Conservation (phyloP, 1,284 basidiomycete genomes). For the Boletus mariae region DNA sequence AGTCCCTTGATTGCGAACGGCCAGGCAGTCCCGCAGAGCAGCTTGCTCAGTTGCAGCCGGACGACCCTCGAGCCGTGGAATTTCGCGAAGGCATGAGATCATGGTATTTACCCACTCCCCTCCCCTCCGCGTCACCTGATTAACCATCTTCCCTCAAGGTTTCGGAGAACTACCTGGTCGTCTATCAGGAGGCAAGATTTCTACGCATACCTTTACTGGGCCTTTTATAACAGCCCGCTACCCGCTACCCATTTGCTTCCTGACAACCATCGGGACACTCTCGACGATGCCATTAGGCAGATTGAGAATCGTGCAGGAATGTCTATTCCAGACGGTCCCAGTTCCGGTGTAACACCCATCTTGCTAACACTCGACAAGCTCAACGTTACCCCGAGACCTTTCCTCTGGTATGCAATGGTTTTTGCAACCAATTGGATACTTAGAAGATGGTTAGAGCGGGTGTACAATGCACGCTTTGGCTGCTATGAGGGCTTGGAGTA, state of each 20-base stretch:
- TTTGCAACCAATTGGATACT: slow-evolving; percentile 51
- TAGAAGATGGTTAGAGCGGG: slow-evolving; percentile 42
- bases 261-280: slow-evolving; percentile 41
- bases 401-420: slow-evolving; percentile 68
- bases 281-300: slow-evolving; percentile 59
- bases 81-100: slow-evolving; percentile 69
- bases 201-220: slow-evolving; percentile 82
- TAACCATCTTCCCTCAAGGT: slow-evolving; percentile 43
- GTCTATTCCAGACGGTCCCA: slow-evolving; percentile 59
- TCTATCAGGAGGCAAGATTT: slow-evolving; percentile 64
- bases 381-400: slow-evolving; percentile 64
- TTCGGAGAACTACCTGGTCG: slow-evolving; percentile 72
- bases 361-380: slow-evolving; percentile 80
- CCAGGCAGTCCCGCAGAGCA: slow-evolving; percentile 61
- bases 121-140: not conserved
- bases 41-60: slow-evolving; percentile 50
- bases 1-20: slow-evolving; percentile 46
- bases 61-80: slow-evolving; percentile 73
- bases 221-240: slow-evolving; percentile 67
- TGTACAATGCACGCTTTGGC: slow-evolving; percentile 48
- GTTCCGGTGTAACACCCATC: slow-evolving; percentile 55
- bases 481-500: slow-evolving; percentile 62
- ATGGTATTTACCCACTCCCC: slow-evolving; percentile 37
- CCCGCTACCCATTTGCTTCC: slow-evolving; percentile 48
- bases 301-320: slow-evolving; percentile 74